Evolutionary conservation across 2,329 filamentous ascomycete species (phyloP).

Genomic region (Cladosporium sp.): DNA sequence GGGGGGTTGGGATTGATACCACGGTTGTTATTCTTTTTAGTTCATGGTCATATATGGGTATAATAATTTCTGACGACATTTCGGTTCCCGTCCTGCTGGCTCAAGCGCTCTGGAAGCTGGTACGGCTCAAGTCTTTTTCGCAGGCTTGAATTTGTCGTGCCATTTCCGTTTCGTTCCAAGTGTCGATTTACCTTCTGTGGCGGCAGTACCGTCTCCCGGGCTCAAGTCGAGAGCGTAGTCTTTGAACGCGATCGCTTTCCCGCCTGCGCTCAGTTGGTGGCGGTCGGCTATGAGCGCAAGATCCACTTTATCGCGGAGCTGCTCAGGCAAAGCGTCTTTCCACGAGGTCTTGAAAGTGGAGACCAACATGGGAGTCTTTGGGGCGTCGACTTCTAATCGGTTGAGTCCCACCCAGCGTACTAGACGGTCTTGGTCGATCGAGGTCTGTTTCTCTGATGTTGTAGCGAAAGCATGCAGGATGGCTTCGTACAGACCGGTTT

Average conservation of each 20-base stretch:
- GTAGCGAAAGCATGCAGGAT: conserved; percentile 28
- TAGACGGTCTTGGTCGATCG: conserved; percentile 21
- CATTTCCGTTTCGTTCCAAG: conserved; percentile 33
- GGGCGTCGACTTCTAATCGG: conserved; percentile 21
- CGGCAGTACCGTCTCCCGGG: conserved; percentile 8
- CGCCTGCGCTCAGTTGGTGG: conserved; percentile 20
- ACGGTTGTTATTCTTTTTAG: neutral
- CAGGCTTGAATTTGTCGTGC: conserved; percentile 35
- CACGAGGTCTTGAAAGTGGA: conserved; percentile 34
- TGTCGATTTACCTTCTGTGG: conserved; percentile 19
- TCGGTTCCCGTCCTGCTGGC: too few species aligned
- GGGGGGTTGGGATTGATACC: neutral
- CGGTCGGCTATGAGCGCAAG: conserved; percentile 24
- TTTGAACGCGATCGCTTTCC: conserved; percentile 21
- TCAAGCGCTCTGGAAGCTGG: too few species aligned
- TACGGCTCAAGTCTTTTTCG: conserved; percentile 26
- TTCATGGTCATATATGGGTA: neutral
- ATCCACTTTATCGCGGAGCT: conserved; percentile 25
- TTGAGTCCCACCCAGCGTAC: conserved; percentile 22
- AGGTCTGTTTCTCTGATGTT: conserved; percentile 23
- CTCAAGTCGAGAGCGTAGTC: conserved; percentile 1
- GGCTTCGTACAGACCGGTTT: conserved; percentile 22
- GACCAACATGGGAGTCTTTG: conserved; percentile 19
- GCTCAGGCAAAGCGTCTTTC: conserved; percentile 32
- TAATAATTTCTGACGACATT: neutral